Percentiles rank a stretch among this genome's conserved stretches.
Evolutionary conservation across 768 basidiomycete species (phyloP).

Genomic region (Calocybe cyanea): DNA sequence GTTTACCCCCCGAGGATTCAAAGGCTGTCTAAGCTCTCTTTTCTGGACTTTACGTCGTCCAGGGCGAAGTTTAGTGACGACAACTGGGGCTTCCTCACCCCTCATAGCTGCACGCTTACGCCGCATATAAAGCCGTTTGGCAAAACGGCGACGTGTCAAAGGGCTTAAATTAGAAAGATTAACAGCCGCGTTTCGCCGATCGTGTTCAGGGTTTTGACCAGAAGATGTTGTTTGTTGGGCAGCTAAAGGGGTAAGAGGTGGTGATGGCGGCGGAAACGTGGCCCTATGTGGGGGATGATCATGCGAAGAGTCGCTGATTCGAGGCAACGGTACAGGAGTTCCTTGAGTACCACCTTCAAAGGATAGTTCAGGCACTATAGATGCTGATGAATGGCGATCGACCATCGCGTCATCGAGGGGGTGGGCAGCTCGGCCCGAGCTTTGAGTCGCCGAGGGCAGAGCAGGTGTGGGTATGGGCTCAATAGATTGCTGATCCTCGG

Average conservation of each 20-base stretch:
- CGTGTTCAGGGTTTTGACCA: conserved; percentile 10
- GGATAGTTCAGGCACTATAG: conserved; percentile 9
- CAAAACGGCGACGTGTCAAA: conserved; percentile 46
- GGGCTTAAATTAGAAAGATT: conserved; percentile 37
- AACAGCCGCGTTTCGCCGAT: conserved; percentile 5
- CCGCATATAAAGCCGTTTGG: conserved; percentile 71
- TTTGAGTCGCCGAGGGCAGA: conserved; percentile 1
- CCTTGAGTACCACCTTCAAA: background rate
- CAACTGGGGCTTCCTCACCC: conserved; percentile 30
- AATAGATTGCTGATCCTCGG: conserved; percentile 16
- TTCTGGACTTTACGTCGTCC: conserved; percentile 29
- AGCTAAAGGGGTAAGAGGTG: background rate
- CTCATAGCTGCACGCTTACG: conserved; percentile 53
- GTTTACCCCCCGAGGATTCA: conserved; percentile 13
- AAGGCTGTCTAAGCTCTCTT: conserved; percentile 11
- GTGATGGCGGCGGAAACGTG: conserved; percentile 5
- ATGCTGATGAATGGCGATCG: conserved; percentile 6
- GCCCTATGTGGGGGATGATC: background rate
- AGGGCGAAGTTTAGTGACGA: conserved; percentile 29
- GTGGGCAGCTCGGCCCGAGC: conserved; percentile 9
- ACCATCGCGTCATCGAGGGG: conserved; percentile 10
- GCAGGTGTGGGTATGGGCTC: background rate
- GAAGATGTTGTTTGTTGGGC: conserved; percentile 4
- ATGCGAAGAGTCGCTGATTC: conserved; percentile 2
- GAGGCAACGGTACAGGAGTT: conserved; percentile 1